A percentile compares a stretch with the other conserved stretches of the same genome.
Evolutionary conservation across 2,329 filamentous ascomycete species (phyloP).

Genomic region (Aspergillus jensenii): DNA sequence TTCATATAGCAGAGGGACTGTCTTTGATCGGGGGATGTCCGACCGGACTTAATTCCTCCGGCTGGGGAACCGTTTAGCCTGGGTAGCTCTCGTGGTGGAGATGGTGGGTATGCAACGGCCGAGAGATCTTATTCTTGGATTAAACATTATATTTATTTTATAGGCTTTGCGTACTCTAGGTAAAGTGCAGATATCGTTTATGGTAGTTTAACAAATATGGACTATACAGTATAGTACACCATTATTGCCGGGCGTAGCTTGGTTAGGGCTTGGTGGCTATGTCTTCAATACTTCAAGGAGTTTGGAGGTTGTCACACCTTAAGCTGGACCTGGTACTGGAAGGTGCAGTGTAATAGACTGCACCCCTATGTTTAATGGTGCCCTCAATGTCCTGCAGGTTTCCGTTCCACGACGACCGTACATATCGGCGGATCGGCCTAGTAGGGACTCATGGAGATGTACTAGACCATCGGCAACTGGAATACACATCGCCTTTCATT

Average conservation of each 20-base stretch:
- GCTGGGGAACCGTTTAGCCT: neutral
- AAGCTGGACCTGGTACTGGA: neutral
- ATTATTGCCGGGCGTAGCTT: neutral
- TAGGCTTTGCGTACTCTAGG: neutral
- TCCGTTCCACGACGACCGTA: no score
- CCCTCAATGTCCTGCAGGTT: no score
- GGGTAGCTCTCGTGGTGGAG: no score
- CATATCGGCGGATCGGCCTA: no score
- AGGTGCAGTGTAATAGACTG: no score
- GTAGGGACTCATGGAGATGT: no score
- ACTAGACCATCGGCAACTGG: no score
- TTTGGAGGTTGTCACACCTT: neutral
- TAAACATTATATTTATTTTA: neutral
- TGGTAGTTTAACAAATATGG: neutral
- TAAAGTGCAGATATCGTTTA: neutral
- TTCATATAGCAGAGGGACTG: neutral
- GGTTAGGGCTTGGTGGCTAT: neutral
- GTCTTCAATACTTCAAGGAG: neutral
- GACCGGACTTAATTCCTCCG: slow-evolving; percentile 7
- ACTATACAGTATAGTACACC: neutral
- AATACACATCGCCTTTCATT: no score
- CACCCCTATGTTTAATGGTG: no score
- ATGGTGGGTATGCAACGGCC: no score
- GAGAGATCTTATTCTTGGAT: no score
- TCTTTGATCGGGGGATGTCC: slow-evolving; percentile 3